A percentile compares a stretch with the other conserved stretches of the same genome.
phyloP scores from a whole-genome alignment of 2,329 filamentous ascomycete species.

The Ophiostoma tasmaniense region DNA sequence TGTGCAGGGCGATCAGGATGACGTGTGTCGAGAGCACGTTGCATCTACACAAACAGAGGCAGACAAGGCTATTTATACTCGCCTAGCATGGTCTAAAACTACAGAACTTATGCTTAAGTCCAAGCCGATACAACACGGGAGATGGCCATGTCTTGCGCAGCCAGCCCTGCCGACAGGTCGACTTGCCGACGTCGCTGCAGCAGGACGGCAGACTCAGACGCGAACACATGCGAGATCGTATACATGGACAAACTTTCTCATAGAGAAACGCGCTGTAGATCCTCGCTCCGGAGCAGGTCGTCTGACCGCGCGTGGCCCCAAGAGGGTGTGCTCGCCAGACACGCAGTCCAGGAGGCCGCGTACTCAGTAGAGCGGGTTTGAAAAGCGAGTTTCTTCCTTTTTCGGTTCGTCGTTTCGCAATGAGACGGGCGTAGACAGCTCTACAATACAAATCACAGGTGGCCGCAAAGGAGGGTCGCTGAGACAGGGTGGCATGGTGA shows the following conservation, averaged over 20 bases:
- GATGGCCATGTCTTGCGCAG: not conserved
- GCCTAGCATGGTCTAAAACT: not conserved
- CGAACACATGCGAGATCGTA: not conserved
- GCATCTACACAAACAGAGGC: not conserved
- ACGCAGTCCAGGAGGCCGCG: constrained; percentile 7
- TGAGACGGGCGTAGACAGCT: not conserved
- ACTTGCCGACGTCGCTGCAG: not conserved
- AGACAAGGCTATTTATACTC: not conserved
- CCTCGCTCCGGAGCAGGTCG: constrained; percentile 3
- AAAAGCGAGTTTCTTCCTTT: not conserved
- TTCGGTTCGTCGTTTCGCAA: not conserved
- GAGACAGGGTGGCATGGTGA: constrained; percentile 6
- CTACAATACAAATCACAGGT: not conserved
- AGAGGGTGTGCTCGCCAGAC: constrained; percentile 14
- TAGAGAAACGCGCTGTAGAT: not conserved
- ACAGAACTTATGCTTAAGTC: not conserved
- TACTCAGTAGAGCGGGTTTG: not conserved
- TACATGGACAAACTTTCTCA: not conserved
- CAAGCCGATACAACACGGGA: not conserved
- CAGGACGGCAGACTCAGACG: not conserved
- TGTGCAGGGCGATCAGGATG: not conserved
- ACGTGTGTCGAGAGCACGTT: not conserved
- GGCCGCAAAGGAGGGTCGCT: not conserved
- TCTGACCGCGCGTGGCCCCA: constrained; percentile 7
- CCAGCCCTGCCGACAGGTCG: not conserved